Base-by-base conservation (phyloP, 306 rosid genomes). In the Fragaria vesca region DNA sequence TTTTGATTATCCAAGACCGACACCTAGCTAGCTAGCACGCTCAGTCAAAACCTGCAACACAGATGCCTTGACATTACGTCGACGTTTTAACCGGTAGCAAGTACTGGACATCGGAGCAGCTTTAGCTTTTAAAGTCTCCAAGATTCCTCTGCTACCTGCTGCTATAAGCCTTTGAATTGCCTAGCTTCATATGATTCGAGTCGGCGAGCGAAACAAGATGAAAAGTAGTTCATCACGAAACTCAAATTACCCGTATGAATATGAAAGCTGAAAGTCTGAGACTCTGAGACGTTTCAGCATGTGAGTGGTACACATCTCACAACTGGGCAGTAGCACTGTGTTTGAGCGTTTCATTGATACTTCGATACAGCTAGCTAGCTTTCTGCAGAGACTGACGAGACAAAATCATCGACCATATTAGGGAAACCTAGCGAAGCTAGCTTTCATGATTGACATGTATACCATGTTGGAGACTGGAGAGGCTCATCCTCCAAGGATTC, bases 71-170 rank as follows among this genome's bases (percentile, higher is more conserved):
- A 16, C 68, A 32, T 32, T 32, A 66, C 46, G 28, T 36, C 47
- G 47, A 66, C 71, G 47, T 36, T 66, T 38, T 32, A 32, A 32
- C 24, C 12, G 2, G 24, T 65, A 32, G 46, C 20, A 0, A 8
- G 24, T 6, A 16, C 69, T 34, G 69, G 46, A 15, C 52, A 3
- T 13, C 5, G 7, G 11, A 34, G 47, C 12, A 38, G 71, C 71
- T 62, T 30, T 66, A 38, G 71, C 47, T 38, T 2, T 38, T 2
- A 66, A 66, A 66, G 71, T 38, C 28, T 36, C 2, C 0, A 38
- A 66, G 71, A 38, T 66, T 66, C 71, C 13, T 38, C 48, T 66
- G 71, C 70, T 66, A 17, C 70, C 70, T 66, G 70, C 26, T 10
- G 30, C 34, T 10, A 28, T 3, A 28, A 18, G 16, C 48, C 28